Base-by-base conservation (phyloP, 257 asterid genomes). In the Salvia miltiorrhiza region DNA sequence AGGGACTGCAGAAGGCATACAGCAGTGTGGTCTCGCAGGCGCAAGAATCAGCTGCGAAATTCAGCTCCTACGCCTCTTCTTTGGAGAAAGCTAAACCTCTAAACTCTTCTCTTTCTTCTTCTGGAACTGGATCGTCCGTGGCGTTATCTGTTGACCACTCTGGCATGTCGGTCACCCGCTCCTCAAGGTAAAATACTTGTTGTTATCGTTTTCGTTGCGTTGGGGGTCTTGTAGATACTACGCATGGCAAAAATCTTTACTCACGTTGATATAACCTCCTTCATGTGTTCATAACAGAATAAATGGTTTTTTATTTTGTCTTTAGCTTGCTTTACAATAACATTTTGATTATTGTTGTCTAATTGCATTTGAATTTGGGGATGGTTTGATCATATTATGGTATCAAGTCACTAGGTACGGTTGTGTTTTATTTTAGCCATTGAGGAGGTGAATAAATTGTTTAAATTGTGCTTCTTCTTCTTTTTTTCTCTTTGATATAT, bases 21-120 rank as follows among this genome's bases (percentile, higher is more conserved):
- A 80, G 76, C 21, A 79, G 80, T 65, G 92, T 83, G 32, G 63
- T 87, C 40, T 83, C 88, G 1, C 75, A 79, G 40, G 90, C 84
- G 21, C 73, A 72, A 14, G 77, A 77, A 45, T 80, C 85, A 26
- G 68, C 76, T 0, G 77, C 81, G 32, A 81, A 70, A 35, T 75
- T 79, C 53, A 70, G 78, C 72, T 48, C 89, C 1, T 71, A 79
- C 39, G 78, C 85, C 43, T 79, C 96, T 37, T 72, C 90, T 44
- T 16, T 85, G 14, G 82, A 85, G 41, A 90, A 85, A 57, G 63
- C 87, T 0, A 81, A 76, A 43, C 41, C 87, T 20, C 24, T 74
- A 47, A 76, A 78, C 55, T 9, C 71, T 61, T 7, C 78, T 13
- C 64, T 76, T 14, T 49, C 78, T 24, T 41, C 83, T 10, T 76